Evolutionary conservation across 2,329 filamentous ascomycete genomes (phyloP), one percentile per base, ranked within the genome.

Genomic region (Trichoderma sp.): DNA sequence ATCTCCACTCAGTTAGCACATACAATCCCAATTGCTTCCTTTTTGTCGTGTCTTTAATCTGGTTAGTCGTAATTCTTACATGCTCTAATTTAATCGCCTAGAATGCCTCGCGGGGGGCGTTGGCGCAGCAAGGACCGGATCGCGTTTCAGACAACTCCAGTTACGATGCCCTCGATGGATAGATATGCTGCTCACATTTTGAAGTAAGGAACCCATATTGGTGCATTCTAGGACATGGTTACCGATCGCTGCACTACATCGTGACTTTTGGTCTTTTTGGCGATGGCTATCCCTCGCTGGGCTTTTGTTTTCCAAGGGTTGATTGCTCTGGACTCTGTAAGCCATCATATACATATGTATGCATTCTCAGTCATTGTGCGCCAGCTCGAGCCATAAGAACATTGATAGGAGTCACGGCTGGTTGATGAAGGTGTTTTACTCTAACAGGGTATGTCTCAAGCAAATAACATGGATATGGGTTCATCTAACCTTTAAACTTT

Each of bases 281-380:
- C 93, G 57, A 95, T 93, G 16, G 95, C 95, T n/a, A 97, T 96
- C 83, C 95, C 95, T 7, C 88, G 94, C 68, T 97, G 93, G 91
- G 89, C 92, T 72, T 93, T 98, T 74, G 78, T 97, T 69, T 98
- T 98, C 86, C 96, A 98, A 83, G 89, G 91, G 43, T 83, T 98
- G 76, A 97, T 98, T 80, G 91, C 91, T 65, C 83, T 98, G 75
- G 96, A 98, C 80, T 86, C 98, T 73, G 92, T 95, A 31, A 97
- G 93, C 78, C 95, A 98, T 81, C 98, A 97, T 79, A 94, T 97
- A 84, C 95, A 98, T 82, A 98, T 98, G 95, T 98, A 96, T 79
- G 92, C 94, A 14, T 97, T 93, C 1, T 83, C 97, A 76, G 89
- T 90, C 72, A 94, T 63, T 27, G 47, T 93, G 92, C 57, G 86